Evolutionary conservation across 345 rosid genomes (phyloP), one percentile per base, ranked within the genome.

Genomic region (Syzygium aromaticum): DNA sequence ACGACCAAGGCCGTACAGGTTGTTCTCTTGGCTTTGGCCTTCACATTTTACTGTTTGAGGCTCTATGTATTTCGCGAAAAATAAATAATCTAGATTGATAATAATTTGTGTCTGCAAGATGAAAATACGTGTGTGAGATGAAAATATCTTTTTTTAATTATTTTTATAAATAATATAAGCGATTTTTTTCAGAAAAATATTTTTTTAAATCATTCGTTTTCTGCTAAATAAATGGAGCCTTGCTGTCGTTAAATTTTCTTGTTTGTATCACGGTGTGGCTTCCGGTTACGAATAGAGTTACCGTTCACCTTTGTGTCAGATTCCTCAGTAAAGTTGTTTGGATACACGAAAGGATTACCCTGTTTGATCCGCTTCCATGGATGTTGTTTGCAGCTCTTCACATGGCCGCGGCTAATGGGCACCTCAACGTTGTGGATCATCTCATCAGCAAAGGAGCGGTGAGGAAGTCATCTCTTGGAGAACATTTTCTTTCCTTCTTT

Each of bases 351-450:
- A 33, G 27, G 23, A 73, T 73, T 33, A 22, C 49, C 49, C 3
- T 73, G 49, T 73, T 38, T 73, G 27, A 38, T 73, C 46, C 19
- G 82, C 82, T 63, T 67, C 38, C 52, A 33, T 51, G 16, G 86
- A 53, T 83, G n/a, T 61, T 78, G 87, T 84, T 33, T 89, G 87
- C 92, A 97, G 98, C 98, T 25, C 95, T 97, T 88, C 98, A 97
- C 88, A 96, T 98, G 99, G 99, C 99, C 25, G 95, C 98, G 19
- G 99, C 98, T 27, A 95, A 98, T 88, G 99, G 99, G 59, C 98
- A 95, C 88, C 89, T 93, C 88, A 86, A 67, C 51, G 89, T 95
- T 73, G 97, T 94, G 89, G 97, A 95, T 90, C 95, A 94, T 89
- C 98, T 96, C 86, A 90, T 96, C 87, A 87, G 92, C 89, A 83